Percentiles rank a stretch among this genome's conserved stretches.
Evolutionary conservation across 768 basidiomycete species (phyloP).

Genomic region (Clathrus columnatus): DNA sequence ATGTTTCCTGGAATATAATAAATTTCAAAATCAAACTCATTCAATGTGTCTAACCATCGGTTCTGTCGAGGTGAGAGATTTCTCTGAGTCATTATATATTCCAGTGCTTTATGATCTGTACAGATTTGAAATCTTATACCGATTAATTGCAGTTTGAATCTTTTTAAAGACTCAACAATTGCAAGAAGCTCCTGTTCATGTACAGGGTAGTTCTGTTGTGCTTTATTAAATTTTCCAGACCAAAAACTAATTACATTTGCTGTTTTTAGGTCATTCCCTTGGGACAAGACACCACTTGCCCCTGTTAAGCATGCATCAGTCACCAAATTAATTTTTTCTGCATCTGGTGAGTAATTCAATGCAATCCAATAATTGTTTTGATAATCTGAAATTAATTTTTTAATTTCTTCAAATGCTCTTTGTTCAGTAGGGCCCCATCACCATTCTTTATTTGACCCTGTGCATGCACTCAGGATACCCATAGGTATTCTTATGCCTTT

Average conservation of each 20-base stretch:
- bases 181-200: constrained; percentile 33
- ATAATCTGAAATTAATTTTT: constrained; percentile 10
- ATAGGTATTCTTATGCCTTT: constrained; percentile 13
- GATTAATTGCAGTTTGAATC: constrained; percentile 12
- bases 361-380: constrained; percentile 3
- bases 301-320: constrained; percentile 27
- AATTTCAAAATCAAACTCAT: constrained; percentile 8
- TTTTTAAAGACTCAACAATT: constrained; percentile 22
- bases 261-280: constrained; percentile 21
- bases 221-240: constrained; percentile 27
- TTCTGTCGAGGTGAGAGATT: not conserved
- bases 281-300: constrained; percentile 21
- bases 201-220: constrained; percentile 33
- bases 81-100: constrained; percentile 19
- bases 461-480: constrained; percentile 9
- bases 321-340: constrained; percentile 20
- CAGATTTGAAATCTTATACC: constrained; percentile 21
- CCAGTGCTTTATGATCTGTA: constrained; percentile 31
- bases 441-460: constrained; percentile 13
- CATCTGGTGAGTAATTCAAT: not conserved
- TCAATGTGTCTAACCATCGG: not conserved
- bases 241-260: constrained; percentile 25
- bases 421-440: constrained; percentile 14
- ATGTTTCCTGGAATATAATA: constrained; percentile 2
- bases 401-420: constrained; percentile 15